Base-by-base conservation (phyloP, 2,329 filamentous ascomycete genomes). In the Phoma sp. region DNA sequence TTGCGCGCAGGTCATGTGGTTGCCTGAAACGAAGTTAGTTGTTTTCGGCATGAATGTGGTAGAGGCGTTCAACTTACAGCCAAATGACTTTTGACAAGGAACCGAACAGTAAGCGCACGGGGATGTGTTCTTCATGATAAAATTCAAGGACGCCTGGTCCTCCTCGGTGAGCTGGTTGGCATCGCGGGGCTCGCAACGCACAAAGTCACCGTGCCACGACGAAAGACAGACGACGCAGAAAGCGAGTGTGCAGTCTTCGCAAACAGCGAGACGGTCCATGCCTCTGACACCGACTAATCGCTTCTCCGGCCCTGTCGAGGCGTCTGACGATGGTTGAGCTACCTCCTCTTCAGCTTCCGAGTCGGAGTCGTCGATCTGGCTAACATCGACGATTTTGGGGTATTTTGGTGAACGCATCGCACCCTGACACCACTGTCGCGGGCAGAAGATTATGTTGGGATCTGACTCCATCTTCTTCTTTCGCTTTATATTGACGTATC, bases 1-100 rank as follows among this genome's bases (percentile, higher is more conserved):
- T 60, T 90, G 87, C 73, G 89, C 91, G 76, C 93, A 97, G 44
- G 88, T 90, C 92, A 98, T 98, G 75, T 97, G 93, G 75, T 98
- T 98, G 35, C 52, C 52, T 55, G 7, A 42, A 4, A 9, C n/a
- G 14, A 7, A 22, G 29, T 55, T 8, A 52, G 45, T 13, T 38
- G 22, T 7, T 10, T 98, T 97, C 75, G 97, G 93, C 14, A 22
- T 8, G 75, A 97, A 97, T 80, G 11, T 13, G 22, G 23, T 14
- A 6, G 25, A 41, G 1, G 18, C 18, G 18, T 18, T 2, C 18
- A 29, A 9, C 52, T 22, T 50, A 55, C 95, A 99, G 35, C 95
- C 95, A 69, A 90, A 87, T 1, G 89, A 91, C 80, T 99, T 99
- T 72, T 96, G 91, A 22, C 88, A 89, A 0, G 91, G 91, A 1